Conservation (phyloP, 805 yeast species). For the Saturnispora hagleri region DNA sequence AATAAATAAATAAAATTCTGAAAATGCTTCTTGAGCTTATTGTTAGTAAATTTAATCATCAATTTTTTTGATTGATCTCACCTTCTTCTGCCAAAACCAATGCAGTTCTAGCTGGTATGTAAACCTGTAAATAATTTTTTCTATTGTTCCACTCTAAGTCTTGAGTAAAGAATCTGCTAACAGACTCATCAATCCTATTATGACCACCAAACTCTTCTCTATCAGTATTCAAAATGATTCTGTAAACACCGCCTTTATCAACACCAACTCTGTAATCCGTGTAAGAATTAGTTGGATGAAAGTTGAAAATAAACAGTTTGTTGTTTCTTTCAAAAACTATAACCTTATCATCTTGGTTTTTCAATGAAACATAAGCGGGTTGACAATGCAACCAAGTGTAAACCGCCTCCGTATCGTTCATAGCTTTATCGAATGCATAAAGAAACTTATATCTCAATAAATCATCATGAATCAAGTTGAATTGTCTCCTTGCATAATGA, state of each 20-base stretch:
- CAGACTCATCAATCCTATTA: constrained; percentile 49
- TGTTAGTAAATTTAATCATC: background rate
- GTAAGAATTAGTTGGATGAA: constrained; percentile 77
- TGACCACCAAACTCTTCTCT: constrained; percentile 72
- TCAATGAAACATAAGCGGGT: constrained; percentile 78
- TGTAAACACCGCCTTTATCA: constrained; percentile 67
- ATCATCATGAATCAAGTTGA: constrained; percentile 74
- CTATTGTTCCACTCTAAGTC: constrained; percentile 76
- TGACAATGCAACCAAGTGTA: constrained; percentile 64
- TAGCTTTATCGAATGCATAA: constrained; percentile 73
- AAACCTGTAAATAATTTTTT: constrained; percentile 64
- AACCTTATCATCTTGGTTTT: constrained; percentile 83
- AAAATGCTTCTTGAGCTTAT: background rate
- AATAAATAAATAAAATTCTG: background rate
- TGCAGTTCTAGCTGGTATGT: constrained; percentile 71
- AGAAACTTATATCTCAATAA: constrained; percentile 70
- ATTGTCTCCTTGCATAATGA: constrained; percentile 93
- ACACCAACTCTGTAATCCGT: constrained; percentile 89
- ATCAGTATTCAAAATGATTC: constrained; percentile 69
- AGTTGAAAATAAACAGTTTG: constrained; percentile 76
- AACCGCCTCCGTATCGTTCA: constrained; percentile 66
- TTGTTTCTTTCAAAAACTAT: constrained; percentile 85
- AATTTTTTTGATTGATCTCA: constrained; percentile 17
- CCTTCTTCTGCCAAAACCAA: constrained; percentile 44
- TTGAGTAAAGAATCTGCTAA: constrained; percentile 55